Conservation (phyloP, 1,284 basidiomycete genomes). For the Microbotryum violaceum region DNA sequence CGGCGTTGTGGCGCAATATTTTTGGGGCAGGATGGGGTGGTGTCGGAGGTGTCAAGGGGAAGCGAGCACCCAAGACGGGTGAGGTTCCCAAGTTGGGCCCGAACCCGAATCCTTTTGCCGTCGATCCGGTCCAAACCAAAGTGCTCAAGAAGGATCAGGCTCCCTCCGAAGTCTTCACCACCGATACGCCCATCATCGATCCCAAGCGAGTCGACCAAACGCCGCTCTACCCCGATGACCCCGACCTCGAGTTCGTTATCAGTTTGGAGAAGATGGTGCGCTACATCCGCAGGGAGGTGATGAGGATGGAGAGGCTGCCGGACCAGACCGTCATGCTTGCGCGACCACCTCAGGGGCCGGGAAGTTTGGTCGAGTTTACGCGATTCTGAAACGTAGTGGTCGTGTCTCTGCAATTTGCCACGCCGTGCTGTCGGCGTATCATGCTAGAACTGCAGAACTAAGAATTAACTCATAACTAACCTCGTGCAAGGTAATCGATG, state of each 20-base stretch:
- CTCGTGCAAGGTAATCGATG: too few relatives aligned
- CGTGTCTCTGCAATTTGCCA: too few relatives aligned
- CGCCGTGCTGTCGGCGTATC: too few relatives aligned
- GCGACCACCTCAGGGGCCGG: conserved; percentile 14
- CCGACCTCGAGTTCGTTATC: conserved; percentile 54
- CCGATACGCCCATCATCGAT: conserved; percentile 28
- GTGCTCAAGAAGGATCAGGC: conserved; percentile 26
- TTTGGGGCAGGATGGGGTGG: conserved; percentile 50
- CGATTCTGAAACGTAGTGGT: conserved; percentile 12
- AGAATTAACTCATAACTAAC: too few relatives aligned
- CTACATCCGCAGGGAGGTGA: conserved; percentile 70
- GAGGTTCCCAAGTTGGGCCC: conserved; percentile 52
- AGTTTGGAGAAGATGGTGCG: conserved; percentile 66
- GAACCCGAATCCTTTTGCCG: conserved; percentile 22
- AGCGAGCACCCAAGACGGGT: conserved; percentile 30
- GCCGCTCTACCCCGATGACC: conserved; percentile 30
- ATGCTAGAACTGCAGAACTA: too few relatives aligned
- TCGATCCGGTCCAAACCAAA: conserved; percentile 29
- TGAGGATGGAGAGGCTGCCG: conserved; percentile 59
- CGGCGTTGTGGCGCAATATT: conserved; percentile 84
- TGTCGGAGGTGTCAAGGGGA: conserved; percentile 42
- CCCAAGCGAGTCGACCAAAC: conserved; percentile 9
- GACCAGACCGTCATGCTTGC: conserved; percentile 60
- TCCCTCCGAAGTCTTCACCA: conserved; percentile 29
- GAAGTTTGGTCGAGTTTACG: conserved; percentile 28